A percentile compares a stretch with the other conserved stretches of the same genome.
These are phyloP conservation scores for Stephania cephalantha DNA, from an alignment of 164 flowering plant species.

Conservation along the genomic window DNA sequence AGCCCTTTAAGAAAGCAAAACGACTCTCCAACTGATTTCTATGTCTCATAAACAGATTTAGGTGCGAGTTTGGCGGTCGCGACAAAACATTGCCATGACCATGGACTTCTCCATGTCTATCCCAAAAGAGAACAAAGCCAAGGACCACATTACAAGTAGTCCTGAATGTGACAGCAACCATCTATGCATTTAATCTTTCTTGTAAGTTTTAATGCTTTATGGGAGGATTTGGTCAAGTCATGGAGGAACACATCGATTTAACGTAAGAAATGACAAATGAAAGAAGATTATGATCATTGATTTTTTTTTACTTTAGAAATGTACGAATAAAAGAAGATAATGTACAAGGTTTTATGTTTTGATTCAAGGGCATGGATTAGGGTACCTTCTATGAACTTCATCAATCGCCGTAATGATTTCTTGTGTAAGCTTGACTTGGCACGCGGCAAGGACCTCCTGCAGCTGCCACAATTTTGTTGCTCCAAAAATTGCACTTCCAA, in stretches of 20 bases:
- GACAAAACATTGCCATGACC: too few species aligned
- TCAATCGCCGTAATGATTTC: slow-evolving; percentile 51
- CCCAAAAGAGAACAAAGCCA: too few species aligned
- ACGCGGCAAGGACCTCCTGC: slow-evolving; percentile 49
- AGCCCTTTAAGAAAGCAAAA: too few species aligned
- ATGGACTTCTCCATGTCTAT: too few species aligned
- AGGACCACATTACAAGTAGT: too few species aligned
- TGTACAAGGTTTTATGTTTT: neutral
- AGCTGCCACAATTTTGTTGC: slow-evolving; percentile 71
- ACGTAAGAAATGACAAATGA: neutral
- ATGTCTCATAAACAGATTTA: too few species aligned
- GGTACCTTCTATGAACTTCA: slow-evolving; percentile 49
- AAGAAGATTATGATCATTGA: neutral
- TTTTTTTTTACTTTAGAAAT: neutral
- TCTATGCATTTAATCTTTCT: too few species aligned
- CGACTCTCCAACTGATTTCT: too few species aligned
- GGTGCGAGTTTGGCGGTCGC: too few species aligned
- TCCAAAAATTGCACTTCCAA: slow-evolving; percentile 71
- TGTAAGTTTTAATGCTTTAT: too few species aligned
- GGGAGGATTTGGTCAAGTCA: too few species aligned
- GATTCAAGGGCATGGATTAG: slow-evolving; percentile 67
- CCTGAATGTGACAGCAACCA: too few species aligned
- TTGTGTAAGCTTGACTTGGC: slow-evolving; percentile 37
- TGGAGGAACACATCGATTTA: neutral
- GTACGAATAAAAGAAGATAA: neutral